Evolutionary conservation across 371 early-diverging fungal genomes (phyloP).

Genomic region (Scutellospora calospora): DNA sequence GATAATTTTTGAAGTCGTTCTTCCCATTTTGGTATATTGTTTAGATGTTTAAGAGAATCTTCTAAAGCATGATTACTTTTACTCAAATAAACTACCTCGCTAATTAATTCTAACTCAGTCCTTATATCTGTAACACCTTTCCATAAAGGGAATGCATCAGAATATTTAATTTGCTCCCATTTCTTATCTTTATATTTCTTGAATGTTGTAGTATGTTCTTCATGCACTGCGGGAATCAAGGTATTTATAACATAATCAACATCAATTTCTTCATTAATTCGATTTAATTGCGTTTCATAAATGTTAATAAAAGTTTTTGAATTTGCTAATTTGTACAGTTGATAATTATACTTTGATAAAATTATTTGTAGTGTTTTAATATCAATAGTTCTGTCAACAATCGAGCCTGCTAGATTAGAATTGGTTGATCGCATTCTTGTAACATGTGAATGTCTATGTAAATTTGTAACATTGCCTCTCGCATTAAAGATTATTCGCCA

Average conservation of each 20-base stretch:
- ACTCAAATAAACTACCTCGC: neutral
- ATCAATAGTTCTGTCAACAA: conserved; percentile 10
- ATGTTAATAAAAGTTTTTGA: conserved; percentile 27
- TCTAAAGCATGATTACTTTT: too few relatives aligned
- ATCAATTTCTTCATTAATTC: neutral
- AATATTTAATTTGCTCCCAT: conserved; percentile 27
- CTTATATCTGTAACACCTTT: conserved; percentile 2
- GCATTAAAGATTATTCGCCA: conserved; percentile 13
- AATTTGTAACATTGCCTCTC: neutral
- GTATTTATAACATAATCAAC: conserved; percentile 5
- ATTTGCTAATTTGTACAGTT: neutral
- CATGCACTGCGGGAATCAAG: neutral
- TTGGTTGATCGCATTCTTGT: neutral
- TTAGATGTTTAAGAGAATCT: neutral
- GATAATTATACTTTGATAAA: neutral
- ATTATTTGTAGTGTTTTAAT: neutral
- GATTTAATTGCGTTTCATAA: neutral
- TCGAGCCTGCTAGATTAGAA: neutral
- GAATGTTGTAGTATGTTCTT: neutral
- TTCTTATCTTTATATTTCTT: conserved; percentile 6
- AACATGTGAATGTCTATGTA: neutral
- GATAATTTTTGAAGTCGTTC: conserved; percentile 9
- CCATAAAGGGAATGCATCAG: conserved; percentile 22
- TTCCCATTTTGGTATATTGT: neutral
- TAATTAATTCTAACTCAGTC: neutral